Base-by-base conservation (phyloP, 805 yeast species). In the Yamadazyma akitaensis region DNA sequence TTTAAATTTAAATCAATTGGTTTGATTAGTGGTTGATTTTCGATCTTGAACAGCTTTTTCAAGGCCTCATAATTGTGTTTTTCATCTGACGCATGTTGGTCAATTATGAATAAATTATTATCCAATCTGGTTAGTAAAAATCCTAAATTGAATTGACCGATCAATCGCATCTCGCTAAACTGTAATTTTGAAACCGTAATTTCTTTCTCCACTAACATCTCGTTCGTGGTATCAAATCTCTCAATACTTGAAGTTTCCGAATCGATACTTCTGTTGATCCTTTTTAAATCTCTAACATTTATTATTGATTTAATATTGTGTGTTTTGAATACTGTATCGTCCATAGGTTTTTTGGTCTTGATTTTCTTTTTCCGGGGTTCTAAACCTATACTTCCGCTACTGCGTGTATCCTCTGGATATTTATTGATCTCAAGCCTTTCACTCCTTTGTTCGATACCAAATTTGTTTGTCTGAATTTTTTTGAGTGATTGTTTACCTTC, bases 21-120 rank as follows among this genome's bases (percentile, higher is more conserved):
- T 2, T 51, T 54, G 5, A 92, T 88, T 41, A 94, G 68, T 1
- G 82, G 81, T 64, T 94, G 97, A 37, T 76, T 73, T 13, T 53
- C 59, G 9, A 68, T 58, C 38, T 80, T 76, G 51, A 91, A 81
- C 0, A 70, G 66, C 0, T 86, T 79, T 2, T 72, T 73, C 14
- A 68, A 63, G 5, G 42, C 72, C 62, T 94, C 99, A 68, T 88
- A 94, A 63, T 94, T 94, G 69, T 59, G 89, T 55, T 91, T 94
- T 59, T 94, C 99, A 67, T 94, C 99, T 53, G 96, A 87, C 0
- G 99, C 99, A 68, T 94, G 99, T 64, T 94, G 99, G 62, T 94
- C 99, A 40, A 94, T 76, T 30, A 94, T 91, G 57, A 94, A 91
- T 28, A 92, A 56, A 58, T 89, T 89, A 21, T 60, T 61, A 19